phyloP scores from a whole-genome alignment of 2,329 filamentous ascomycete genomes.

The Alternaria ethzedia region DNA sequence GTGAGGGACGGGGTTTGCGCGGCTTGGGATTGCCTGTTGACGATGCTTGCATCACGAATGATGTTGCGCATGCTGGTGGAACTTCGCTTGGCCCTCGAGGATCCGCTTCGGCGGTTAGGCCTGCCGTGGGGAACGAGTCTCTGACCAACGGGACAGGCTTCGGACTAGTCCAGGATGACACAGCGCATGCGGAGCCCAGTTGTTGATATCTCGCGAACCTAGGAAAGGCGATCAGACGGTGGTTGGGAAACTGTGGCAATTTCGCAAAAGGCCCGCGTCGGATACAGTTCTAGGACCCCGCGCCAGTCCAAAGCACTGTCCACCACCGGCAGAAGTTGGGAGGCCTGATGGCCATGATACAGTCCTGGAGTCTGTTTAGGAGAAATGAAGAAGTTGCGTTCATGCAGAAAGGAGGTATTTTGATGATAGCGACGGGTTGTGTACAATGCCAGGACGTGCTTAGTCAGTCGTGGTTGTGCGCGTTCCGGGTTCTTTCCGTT shows the following conservation, averaged over 20 bases:
- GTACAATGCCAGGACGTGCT: neutral
- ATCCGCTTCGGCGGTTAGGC: constrained; percentile 27
- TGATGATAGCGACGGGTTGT: neutral
- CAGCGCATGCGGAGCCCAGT: neutral
- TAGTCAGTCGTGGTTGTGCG: constrained; percentile 8
- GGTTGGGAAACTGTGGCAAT: neutral
- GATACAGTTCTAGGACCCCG: constrained; percentile 6
- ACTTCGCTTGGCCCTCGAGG: constrained; percentile 31
- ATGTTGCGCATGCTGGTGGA: constrained; percentile 29
- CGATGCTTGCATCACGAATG: constrained; percentile 34
- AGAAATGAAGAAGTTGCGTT: neutral
- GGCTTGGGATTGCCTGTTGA: constrained; percentile 36
- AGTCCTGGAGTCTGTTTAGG: neutral
- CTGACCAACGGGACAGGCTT: constrained; percentile 4
- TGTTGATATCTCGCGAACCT: neutral
- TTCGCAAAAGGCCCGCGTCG: constrained; percentile 2
- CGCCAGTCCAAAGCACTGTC: constrained; percentile 10
- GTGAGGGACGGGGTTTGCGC: constrained; percentile 50
- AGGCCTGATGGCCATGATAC: constrained; percentile 3
- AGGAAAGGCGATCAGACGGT: neutral
- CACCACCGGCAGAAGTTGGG: constrained; percentile 3
- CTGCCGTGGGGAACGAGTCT: constrained; percentile 12
- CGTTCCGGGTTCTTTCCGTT: neutral
- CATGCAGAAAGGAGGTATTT: neutral
- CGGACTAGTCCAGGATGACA: constrained; percentile 9